Conservation (phyloP, 768 basidiomycete species). For the Dacryopinax spathularia region DNA sequence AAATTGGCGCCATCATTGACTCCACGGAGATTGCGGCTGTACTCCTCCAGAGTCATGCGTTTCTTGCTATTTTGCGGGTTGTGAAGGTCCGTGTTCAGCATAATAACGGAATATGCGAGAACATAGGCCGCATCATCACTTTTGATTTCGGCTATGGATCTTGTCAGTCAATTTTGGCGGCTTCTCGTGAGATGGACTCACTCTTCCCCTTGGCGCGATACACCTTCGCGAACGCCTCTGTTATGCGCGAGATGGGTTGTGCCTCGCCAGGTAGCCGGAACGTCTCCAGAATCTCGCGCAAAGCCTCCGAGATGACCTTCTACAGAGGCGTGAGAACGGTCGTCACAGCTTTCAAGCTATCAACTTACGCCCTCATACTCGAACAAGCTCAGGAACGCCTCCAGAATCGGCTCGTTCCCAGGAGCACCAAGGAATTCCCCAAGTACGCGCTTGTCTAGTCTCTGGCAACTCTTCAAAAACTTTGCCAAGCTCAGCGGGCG, state of each 20-base stretch:
- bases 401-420: constrained; percentile 71
- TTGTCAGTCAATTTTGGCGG: not conserved
- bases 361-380: constrained; percentile 70
- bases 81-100: constrained; percentile 96
- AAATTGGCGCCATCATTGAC: constrained; percentile 81
- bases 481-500: constrained; percentile 54
- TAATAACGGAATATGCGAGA: constrained; percentile 85
- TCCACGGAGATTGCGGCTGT: constrained; percentile 78
- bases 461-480: constrained; percentile 71
- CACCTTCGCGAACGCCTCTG: constrained; percentile 83
- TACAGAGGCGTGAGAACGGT: constrained; percentile 22
- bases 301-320: constrained; percentile 91
- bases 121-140: constrained; percentile 89
- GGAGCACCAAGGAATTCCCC: constrained; percentile 87
- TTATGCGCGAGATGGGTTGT: constrained; percentile 85
- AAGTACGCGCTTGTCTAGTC: constrained; percentile 81
- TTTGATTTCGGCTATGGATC: constrained; percentile 60
- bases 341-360: not conserved
- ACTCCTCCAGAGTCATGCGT: constrained; percentile 94
- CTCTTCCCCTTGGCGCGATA: constrained; percentile 80
- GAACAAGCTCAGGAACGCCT: constrained; percentile 74
- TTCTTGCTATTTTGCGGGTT: constrained; percentile 84
- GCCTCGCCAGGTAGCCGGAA: constrained; percentile 92
- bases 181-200: constrained; percentile 23
- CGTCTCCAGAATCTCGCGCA: constrained; percentile 84